Conservation (phyloP, 208 protist species). For the Trichomonas tenax region DNA sequence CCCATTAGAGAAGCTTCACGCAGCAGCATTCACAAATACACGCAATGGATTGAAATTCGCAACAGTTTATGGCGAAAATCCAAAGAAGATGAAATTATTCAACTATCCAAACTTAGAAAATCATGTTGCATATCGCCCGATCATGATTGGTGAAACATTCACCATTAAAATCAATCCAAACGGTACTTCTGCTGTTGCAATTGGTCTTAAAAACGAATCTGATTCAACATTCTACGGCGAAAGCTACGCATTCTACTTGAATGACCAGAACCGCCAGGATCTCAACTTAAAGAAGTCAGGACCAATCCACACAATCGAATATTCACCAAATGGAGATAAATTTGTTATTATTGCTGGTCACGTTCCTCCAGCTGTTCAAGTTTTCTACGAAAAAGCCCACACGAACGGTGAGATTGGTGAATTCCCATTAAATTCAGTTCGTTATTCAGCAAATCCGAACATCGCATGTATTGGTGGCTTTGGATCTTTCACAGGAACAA, state of each 20-base stretch:
- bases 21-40: neutral
- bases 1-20: neutral
- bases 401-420: neutral
- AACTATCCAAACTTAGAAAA: neutral
- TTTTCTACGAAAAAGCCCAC: neutral
- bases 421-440: neutral
- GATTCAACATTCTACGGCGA: neutral
- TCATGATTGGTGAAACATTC: conserved; percentile 6
- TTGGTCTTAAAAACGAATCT: neutral
- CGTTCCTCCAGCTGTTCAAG: neutral
- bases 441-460: neutral
- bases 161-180: neutral
- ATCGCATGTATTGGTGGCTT: neutral
- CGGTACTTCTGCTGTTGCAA: neutral
- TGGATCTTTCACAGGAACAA: neutral
- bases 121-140: neutral
- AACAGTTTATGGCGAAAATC: neutral
- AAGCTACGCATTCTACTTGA: neutral
- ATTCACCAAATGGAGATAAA: neutral
- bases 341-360: conserved; percentile 2
- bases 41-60: neutral
- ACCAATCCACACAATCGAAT: neutral
- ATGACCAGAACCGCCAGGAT: neutral
- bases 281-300: neutral
- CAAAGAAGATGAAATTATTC: neutral